phyloP scores from a whole-genome alignment of 108 stramenopile genomes.

The Asterionellopsis glacialis region DNA sequence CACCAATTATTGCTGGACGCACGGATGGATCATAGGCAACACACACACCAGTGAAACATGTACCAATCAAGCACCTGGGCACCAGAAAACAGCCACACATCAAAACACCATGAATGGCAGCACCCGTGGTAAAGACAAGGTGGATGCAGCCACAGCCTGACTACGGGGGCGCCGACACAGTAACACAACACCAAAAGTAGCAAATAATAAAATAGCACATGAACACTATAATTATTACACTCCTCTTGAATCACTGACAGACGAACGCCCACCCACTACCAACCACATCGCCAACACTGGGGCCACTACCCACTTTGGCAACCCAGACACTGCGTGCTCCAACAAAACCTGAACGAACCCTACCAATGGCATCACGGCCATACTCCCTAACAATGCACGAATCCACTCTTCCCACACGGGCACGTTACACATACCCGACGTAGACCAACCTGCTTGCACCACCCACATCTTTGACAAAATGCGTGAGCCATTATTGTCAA shows the following conservation, averaged over 20 bases:
- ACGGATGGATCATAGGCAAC: conserved; percentile 8
- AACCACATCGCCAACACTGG: conserved; percentile 18
- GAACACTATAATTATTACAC: too few species aligned
- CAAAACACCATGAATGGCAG: not conserved
- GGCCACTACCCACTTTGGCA: too few species aligned
- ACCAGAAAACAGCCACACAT: conserved; percentile 9
- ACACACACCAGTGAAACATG: conserved; percentile 17
- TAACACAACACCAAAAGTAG: not conserved
- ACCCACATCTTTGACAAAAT: too few species aligned
- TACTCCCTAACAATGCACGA: too few species aligned
- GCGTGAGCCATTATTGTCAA: conserved; percentile 7
- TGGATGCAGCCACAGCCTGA: not conserved
- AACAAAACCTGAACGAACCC: conserved; percentile 1
- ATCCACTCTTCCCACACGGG: conserved; percentile 13
- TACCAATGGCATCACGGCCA: too few species aligned
- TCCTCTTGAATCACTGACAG: not conserved
- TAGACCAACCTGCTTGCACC: too few species aligned
- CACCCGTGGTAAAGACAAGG: too few species aligned
- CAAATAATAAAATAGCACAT: too few species aligned
- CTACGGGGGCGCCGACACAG: not conserved
- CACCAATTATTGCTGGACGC: too few species aligned
- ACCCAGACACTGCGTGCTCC: not conserved
- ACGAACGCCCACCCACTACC: not conserved
- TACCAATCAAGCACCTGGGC: conserved; percentile 8
- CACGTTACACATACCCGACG: not conserved